These are phyloP conservation scores for Starmerella apis DNA, from an alignment of 805 yeast species.

Conservation along the genomic window DNA sequence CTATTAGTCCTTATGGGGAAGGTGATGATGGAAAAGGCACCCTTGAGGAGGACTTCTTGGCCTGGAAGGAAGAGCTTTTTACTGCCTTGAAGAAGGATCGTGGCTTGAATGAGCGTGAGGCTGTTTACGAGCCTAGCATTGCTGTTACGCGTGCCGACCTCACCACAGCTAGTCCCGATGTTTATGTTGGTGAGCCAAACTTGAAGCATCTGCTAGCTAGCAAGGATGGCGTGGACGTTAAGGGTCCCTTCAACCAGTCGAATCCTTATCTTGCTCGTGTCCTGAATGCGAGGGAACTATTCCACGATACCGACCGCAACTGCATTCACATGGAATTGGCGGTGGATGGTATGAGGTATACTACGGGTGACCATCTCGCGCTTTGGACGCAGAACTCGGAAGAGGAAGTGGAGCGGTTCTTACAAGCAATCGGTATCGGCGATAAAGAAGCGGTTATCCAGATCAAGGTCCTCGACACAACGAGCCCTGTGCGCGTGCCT, in stretches of 20 bases:
- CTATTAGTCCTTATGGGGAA: slow-evolving; percentile 68
- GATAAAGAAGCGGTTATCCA: slow-evolving; percentile 50
- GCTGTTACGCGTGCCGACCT: slow-evolving; percentile 28
- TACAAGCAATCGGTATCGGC: slow-evolving; percentile 50
- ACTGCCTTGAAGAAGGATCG: slow-evolving; percentile 54
- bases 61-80: slow-evolving; percentile 80
- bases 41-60: slow-evolving; percentile 85
- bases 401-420: slow-evolving; percentile 59
- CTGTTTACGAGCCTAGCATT: slow-evolving; percentile 62
- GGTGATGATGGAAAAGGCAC: slow-evolving; percentile 96
- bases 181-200: slow-evolving; percentile 76
- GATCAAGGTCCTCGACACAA: slow-evolving; percentile 54
- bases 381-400: slow-evolving; percentile 86
- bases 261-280: slow-evolving; percentile 79
- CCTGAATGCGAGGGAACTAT: slow-evolving; percentile 53
- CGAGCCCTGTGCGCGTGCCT: slow-evolving; percentile 37
- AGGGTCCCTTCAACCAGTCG: slow-evolving; percentile 56
- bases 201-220: slow-evolving; percentile 40
- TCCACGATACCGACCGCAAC: slow-evolving; percentile 50
- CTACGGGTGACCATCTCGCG: slow-evolving; percentile 95
- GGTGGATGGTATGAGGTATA: slow-evolving; percentile 60
- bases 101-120: slow-evolving; percentile 68
- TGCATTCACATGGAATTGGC: slow-evolving; percentile 91
- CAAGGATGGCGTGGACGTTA: slow-evolving; percentile 33
- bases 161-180: slow-evolving; percentile 34